These are phyloP conservation scores for Didymella keratinophila DNA, from an alignment of 2,329 filamentous ascomycete genomes.

Conservation along the genomic window DNA sequence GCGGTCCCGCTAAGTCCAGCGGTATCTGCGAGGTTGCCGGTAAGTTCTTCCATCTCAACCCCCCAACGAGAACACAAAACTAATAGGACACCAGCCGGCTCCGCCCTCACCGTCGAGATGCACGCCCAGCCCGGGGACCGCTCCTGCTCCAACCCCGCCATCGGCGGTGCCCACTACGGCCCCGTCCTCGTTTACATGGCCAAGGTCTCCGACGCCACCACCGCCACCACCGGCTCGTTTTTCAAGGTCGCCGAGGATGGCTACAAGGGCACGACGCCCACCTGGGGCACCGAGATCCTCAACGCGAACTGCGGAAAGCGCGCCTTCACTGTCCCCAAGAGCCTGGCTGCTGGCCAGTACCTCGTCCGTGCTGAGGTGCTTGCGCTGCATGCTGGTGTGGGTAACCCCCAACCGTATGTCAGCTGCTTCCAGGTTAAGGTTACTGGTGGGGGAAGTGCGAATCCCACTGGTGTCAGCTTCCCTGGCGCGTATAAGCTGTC, in stretches of 20 bases:
- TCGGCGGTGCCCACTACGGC: conserved; percentile 51
- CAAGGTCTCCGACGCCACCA: conserved; percentile 48
- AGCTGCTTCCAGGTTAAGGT: conserved; percentile 51
- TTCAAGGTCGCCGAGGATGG: conserved; percentile 52
- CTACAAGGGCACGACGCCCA: conserved; percentile 46
- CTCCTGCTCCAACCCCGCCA: conserved; percentile 43
- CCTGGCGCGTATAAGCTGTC: conserved; percentile 46
- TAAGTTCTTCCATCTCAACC: conserved; percentile 20
- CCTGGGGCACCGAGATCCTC: conserved; percentile 50
- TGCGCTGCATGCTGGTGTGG: conserved; percentile 46
- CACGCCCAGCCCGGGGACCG: conserved; percentile 47
- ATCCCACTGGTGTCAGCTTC: conserved; percentile 44
- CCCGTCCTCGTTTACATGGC: conserved; percentile 51
- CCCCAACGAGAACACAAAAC: not conserved
- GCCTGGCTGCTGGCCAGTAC: conserved; percentile 44
- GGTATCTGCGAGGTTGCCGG: conserved; percentile 47
- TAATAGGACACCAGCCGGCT: conserved; percentile 40
- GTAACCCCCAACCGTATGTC: conserved; percentile 46
- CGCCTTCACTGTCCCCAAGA: conserved; percentile 47
- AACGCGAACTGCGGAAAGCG: conserved; percentile 51
- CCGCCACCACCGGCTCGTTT: conserved; percentile 41
- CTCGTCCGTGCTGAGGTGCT: conserved; percentile 47
- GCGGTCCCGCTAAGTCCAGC: conserved; percentile 34
- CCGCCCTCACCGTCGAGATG: conserved; percentile 49
- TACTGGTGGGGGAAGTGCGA: conserved; percentile 45